Evolutionary conservation across 2,329 filamentous ascomycete species (phyloP), one percentile per base, ranked within the genome.

Genomic region (Pseudogymnoascus sp.): DNA sequence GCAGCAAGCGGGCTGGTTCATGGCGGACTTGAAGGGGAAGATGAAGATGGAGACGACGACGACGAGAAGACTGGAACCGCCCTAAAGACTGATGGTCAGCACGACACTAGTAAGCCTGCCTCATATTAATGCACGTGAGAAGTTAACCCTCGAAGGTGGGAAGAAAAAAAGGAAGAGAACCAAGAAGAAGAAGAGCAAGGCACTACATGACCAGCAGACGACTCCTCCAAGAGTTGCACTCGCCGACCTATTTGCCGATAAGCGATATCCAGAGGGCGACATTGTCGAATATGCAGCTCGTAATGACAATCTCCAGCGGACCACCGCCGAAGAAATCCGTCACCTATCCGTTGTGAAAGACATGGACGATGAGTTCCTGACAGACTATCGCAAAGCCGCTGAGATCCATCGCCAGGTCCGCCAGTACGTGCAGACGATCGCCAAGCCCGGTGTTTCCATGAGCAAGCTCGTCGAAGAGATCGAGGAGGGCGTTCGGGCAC

Each of bases 121-220:
- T 70, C 14, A 69, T 65, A 35, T 72, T 73, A 1, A 73, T 57
- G 35, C 72, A 68, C 35, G 88, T 88, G 25, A 12, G 47, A 54
- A 2, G 28, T 25, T 54, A 54, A 54, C 8, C 28, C n/a, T 7
- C n/a, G 28, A 33, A 54, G 47, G n/a, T 7, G 47, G 47, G 75
- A 91, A 90, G 76, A 92, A 92, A 79, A 92, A 91, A 79, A 90
- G 90, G 80, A 90, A 86, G 79, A 87, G 84, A 76, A 81, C 84
- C 69, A 86, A 85, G 73, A 88, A 85, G 79, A 89, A 89, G 83
- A 88, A 86, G 74, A 79, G 81, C 76, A 81, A 81, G 75, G 72
- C 71, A n/a, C 74, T 72, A 6, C 78, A 85, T 58, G n/a, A 61
- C 60, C 78, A 79, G 59, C 90, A 93, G 75, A 86, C 86, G 16